Evolutionary conservation across 2,329 filamentous ascomycete species (phyloP), one percentile per base, ranked within the genome.

Genomic region (Apiospora koreana): DNA sequence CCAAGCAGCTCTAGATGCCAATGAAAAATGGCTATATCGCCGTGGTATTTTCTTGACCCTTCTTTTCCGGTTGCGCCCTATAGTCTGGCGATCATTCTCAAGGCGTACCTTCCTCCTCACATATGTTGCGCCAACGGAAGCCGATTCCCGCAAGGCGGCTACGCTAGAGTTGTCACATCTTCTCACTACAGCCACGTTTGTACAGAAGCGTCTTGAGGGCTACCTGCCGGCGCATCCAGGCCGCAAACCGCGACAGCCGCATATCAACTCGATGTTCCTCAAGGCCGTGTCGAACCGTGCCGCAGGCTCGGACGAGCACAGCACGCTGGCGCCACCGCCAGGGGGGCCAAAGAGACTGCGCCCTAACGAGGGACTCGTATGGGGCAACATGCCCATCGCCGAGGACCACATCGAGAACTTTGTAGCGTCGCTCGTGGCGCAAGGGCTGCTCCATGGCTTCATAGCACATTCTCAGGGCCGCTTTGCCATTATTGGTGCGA

Each of bases 71-170:
- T 91, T 95, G 70, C 92, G 96, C 69, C 89, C 94, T 1, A 85
- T 97, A 2, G 88, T 97, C 16, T 97, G 94, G 94, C 90, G 95
- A 18, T 93, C 92, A 1, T 86, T 98, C 8, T 89, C 92, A 23
- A 89, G 94, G 41, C 92, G 91, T 74, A 89, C 91, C 0, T 98
- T 97, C 79, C 82, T 95, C 12, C 85, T 96, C 16, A 93, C 89
- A 21, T 96, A 95, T 73, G 87, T 90, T n/a, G 89, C 90, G 50
- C 92, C 92, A 1, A 85, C 84, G 69, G 85, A 82, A 75, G 85
- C 81, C 71, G 83, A 84, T 45, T 86, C 85, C 3, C 89, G 86
- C 74, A 88, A 87, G 75, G 91, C 94, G 2, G 92, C 94, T 0
- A 93, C 93, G 0, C 84, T 98, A 7, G 91, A 94, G 75, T 85